phyloP scores from a whole-genome alignment of 306 rosid species.

The Glycyrrhiza uralensis region DNA sequence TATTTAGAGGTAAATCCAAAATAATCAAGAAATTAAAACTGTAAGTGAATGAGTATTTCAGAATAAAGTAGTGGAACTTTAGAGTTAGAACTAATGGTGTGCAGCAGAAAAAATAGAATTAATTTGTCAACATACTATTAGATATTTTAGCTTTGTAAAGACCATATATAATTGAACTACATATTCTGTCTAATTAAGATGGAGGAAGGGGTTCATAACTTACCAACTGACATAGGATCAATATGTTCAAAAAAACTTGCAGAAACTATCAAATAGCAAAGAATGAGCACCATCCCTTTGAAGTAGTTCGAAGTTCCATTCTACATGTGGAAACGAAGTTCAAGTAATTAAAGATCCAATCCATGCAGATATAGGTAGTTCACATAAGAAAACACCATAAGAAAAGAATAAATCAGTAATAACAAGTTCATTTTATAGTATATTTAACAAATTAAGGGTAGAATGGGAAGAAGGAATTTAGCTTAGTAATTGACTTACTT shows the following conservation, averaged over 20 bases:
- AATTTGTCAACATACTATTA: background rate
- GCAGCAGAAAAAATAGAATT: background rate
- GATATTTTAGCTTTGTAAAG: background rate
- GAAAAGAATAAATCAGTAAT: background rate
- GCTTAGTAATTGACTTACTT: conserved; percentile 35
- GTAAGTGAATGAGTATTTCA: background rate
- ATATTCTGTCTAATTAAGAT: background rate
- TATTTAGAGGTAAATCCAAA: background rate
- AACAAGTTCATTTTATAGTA: background rate
- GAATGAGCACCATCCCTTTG: conserved; percentile 28
- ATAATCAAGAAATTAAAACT: too few species aligned
- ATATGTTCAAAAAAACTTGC: conserved; percentile 18
- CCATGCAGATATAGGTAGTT: background rate
- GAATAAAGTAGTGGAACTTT: background rate
- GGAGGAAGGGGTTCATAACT: background rate
- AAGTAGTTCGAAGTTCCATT: conserved; percentile 23
- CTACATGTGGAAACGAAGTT: conserved; percentile 2
- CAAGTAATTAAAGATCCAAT: background rate
- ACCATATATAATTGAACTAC: background rate
- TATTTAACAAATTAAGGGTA: background rate
- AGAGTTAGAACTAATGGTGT: background rate
- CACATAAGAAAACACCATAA: background rate
- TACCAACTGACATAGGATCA: conserved; percentile 14
- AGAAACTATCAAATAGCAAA: conserved; percentile 27
- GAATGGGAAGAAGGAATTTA: background rate